These are phyloP conservation scores for Polychaeton citri DNA, from an alignment of 2,329 filamentous ascomycete species.

Conservation along the genomic window DNA sequence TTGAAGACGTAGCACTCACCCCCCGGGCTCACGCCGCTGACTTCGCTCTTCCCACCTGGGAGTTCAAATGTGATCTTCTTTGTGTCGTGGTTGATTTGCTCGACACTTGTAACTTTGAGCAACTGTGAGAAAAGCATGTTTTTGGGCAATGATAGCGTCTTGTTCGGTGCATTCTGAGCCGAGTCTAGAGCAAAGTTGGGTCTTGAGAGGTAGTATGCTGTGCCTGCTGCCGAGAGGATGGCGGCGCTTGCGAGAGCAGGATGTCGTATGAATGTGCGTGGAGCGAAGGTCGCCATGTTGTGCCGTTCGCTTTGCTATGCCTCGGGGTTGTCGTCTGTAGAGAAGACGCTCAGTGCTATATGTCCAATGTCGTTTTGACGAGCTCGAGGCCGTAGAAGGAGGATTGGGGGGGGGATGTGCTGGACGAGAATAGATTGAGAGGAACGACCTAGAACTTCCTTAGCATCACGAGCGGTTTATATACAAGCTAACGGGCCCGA, in stretches of 20 bases:
- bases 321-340: too few relatives aligned
- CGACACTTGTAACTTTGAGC: slow-evolving; percentile 15
- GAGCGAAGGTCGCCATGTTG: not conserved
- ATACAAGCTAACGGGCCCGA: too few relatives aligned
- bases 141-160: slow-evolving; percentile 16
- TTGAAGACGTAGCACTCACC: slow-evolving; percentile 6
- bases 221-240: not conserved
- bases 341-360: too few relatives aligned
- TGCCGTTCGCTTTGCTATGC: too few relatives aligned
- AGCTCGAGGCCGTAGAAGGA: too few relatives aligned
- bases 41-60: slow-evolving; percentile 14
- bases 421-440: too few relatives aligned
- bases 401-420: too few relatives aligned
- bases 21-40: slow-evolving; percentile 17
- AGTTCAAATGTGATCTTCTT: slow-evolving; percentile 19
- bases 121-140: slow-evolving; percentile 20
- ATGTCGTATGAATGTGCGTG: not conserved
- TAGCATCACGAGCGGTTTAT: too few relatives aligned
- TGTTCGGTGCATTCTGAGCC: slow-evolving; percentile 11
- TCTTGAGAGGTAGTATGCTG: slow-evolving; percentile 6
- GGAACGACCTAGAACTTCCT: too few relatives aligned
- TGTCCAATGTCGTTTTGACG: too few relatives aligned
- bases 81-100: slow-evolving; percentile 22
- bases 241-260: not conserved
- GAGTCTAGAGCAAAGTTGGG: slow-evolving; percentile 13